These are phyloP conservation scores for Ophiostoma populinum DNA, from an alignment of 2,329 filamentous ascomycete species.

Conservation along the genomic window DNA sequence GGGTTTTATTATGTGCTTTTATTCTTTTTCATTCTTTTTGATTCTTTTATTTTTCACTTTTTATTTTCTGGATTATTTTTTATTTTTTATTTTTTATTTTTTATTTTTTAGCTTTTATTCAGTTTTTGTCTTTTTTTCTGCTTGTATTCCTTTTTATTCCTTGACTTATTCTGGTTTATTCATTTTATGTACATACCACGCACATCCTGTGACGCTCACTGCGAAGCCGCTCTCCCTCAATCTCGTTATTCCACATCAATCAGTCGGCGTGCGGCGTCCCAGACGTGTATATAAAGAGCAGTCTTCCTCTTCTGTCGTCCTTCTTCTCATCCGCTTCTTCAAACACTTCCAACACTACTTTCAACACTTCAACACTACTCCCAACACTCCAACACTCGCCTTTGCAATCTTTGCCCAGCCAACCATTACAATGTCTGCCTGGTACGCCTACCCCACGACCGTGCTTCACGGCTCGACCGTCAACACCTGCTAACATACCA, in stretches of 20 bases:
- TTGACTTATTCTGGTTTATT: neutral
- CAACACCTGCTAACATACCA: constrained; percentile 1
- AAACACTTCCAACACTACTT: neutral
- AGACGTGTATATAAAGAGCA: neutral
- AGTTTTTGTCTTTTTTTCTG: neutral
- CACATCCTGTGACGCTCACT: neutral
- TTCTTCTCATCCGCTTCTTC: neutral
- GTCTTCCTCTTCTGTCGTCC: neutral
- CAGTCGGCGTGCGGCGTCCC: no score
- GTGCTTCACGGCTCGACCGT: neutral
- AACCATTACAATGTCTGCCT: constrained; percentile 1
- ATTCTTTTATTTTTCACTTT: neutral
- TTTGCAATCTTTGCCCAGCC: neutral
- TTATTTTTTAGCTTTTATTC: neutral
- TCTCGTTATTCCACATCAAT: no score
- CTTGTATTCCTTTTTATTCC: neutral
- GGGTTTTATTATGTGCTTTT: no score
- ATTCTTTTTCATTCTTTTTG: neutral
- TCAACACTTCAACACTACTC: neutral
- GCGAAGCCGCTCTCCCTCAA: no score
- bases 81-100: neutral
- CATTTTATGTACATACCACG: neutral
- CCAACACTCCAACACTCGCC: neutral
- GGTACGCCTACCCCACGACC: neutral
- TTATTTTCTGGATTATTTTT: neutral